Percentiles rank a stretch among this genome's conserved stretches.
Evolutionary conservation across 2,329 filamentous ascomycete genomes (phyloP).

Genomic region (Parasarocladium wereldwijsianum): DNA sequence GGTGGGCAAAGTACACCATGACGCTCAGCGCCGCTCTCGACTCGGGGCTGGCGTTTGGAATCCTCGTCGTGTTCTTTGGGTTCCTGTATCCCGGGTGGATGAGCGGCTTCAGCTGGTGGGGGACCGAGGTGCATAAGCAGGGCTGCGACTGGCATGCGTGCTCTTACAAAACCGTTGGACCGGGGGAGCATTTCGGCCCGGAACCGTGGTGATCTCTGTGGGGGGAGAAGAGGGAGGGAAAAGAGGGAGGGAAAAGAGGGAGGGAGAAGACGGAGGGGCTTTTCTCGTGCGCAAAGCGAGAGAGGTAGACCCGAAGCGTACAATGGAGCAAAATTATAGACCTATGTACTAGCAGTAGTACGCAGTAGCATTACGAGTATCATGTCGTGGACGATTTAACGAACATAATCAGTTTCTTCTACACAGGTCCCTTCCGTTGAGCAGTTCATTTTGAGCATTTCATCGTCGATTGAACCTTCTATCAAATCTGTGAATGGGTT

Average conservation of each 20-base stretch:
- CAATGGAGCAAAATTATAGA: no score
- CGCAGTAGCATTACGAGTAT: not conserved
- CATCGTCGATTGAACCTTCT: no score
- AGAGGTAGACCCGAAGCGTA: no score
- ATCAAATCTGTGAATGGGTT: no score
- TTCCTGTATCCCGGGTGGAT: conserved; percentile 71
- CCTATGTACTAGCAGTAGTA: not conserved
- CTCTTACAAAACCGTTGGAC: conserved; percentile 47
- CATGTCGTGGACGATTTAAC: not conserved
- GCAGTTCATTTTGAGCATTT: no score
- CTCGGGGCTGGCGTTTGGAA: conserved; percentile 67
- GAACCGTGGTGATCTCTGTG: conserved; percentile 45
- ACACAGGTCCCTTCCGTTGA: no score
- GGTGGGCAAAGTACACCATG: conserved; percentile 92
- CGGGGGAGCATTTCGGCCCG: conserved; percentile 53
- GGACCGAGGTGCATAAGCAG: conserved; percentile 70
- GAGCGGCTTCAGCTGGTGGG: conserved; percentile 71
- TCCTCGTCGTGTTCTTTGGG: conserved; percentile 73
- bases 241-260: no score
- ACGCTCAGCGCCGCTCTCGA: conserved; percentile 72
- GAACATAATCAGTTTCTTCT: not conserved
- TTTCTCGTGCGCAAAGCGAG: no score
- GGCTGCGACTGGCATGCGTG: conserved; percentile 80
- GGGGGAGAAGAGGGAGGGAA: no score
- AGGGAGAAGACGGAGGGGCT: no score